Conservation (phyloP, 1,139 yeast species). For the Suhomyces choctaworum region DNA sequence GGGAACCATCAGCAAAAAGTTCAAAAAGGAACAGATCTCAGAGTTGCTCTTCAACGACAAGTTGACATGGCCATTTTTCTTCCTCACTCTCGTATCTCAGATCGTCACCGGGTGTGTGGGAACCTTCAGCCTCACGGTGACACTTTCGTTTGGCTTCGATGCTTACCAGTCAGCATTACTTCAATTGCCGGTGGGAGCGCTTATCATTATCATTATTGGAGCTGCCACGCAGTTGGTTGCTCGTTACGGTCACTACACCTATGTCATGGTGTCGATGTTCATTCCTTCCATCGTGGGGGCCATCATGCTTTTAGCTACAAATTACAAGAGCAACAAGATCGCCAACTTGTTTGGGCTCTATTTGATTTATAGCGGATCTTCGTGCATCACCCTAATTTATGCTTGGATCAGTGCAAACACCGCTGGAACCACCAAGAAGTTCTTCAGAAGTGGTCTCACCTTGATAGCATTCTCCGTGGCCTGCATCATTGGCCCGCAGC, state of each 20-base stretch:
- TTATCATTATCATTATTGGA: constrained; percentile 36
- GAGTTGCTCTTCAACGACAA: constrained; percentile 35
- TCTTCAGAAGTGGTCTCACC: constrained; percentile 18
- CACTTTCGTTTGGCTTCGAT: constrained; percentile 38
- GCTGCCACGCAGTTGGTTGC: constrained; percentile 34
- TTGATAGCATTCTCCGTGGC: constrained; percentile 39
- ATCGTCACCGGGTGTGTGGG: constrained; percentile 45
- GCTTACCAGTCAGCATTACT: constrained; percentile 36
- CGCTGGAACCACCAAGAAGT: constrained; percentile 21
- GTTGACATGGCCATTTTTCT: constrained; percentile 39
- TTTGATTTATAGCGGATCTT: constrained; percentile 30
- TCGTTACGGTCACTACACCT: constrained; percentile 27
- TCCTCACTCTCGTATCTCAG: constrained; percentile 36
- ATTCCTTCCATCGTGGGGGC: constrained; percentile 39
- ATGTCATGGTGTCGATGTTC: constrained; percentile 32
- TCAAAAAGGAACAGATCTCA: constrained; percentile 29
- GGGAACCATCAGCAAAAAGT: constrained; percentile 32
- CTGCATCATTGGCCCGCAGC: constrained; percentile 41
- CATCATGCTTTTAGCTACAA: constrained; percentile 30
- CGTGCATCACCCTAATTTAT: constrained; percentile 20
- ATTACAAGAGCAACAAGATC: constrained; percentile 22
- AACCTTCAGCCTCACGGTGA: constrained; percentile 42
- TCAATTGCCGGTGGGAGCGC: constrained; percentile 42
- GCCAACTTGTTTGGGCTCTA: constrained; percentile 41
- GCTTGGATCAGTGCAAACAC: constrained; percentile 21